These are phyloP conservation scores for Diaporthe amygdali DNA, from an alignment of 2,329 filamentous ascomycete genomes.

Conservation along the genomic window DNA sequence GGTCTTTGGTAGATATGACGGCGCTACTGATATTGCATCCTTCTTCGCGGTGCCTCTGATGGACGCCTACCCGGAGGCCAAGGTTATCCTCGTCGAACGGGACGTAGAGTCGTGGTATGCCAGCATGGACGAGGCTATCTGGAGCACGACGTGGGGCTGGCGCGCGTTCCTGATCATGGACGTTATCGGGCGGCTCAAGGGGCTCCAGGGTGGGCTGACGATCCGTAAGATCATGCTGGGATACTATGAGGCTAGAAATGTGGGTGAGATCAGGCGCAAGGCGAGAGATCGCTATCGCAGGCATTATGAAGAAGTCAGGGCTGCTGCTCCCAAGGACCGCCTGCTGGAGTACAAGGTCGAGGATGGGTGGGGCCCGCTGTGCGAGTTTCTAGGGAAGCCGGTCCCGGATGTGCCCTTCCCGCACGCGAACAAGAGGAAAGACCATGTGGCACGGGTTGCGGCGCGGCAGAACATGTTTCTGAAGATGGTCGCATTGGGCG, in stretches of 20 bases:
- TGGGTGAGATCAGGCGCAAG: slow-evolving; percentile 17
- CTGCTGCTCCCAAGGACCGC: slow-evolving; percentile 1
- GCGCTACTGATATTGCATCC: slow-evolving; percentile 20
- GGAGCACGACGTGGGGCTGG: slow-evolving; percentile 16
- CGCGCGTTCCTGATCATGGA: slow-evolving; percentile 8
- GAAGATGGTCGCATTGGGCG: not conserved
- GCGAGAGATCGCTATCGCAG: slow-evolving; percentile 22
- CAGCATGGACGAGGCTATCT: slow-evolving; percentile 29
- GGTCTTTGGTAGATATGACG: slow-evolving; percentile 16
- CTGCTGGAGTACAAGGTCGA: slow-evolving; percentile 23
- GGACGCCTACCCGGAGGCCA: slow-evolving; percentile 48
- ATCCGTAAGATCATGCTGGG: slow-evolving; percentile 18
- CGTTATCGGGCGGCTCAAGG: not conserved
- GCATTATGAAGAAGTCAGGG: slow-evolving; percentile 20
- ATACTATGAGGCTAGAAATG: slow-evolving; percentile 1
- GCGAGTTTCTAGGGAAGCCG: slow-evolving; percentile 21
- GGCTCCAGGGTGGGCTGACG: slow-evolving; percentile 17
- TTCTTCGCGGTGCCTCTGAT: slow-evolving; percentile 39
- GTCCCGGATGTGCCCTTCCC: slow-evolving; percentile 22
- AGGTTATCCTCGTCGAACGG: slow-evolving; percentile 43
- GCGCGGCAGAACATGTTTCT: not conserved
- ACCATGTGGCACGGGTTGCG: not conserved
- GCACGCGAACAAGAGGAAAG: slow-evolving; percentile 14
- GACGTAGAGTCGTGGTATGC: slow-evolving; percentile 37
- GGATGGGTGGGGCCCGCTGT: slow-evolving; percentile 25